These are phyloP conservation scores for Clonostachys sp. DNA, from an alignment of 2,329 filamentous ascomycete genomes.

Conservation along the genomic window DNA sequence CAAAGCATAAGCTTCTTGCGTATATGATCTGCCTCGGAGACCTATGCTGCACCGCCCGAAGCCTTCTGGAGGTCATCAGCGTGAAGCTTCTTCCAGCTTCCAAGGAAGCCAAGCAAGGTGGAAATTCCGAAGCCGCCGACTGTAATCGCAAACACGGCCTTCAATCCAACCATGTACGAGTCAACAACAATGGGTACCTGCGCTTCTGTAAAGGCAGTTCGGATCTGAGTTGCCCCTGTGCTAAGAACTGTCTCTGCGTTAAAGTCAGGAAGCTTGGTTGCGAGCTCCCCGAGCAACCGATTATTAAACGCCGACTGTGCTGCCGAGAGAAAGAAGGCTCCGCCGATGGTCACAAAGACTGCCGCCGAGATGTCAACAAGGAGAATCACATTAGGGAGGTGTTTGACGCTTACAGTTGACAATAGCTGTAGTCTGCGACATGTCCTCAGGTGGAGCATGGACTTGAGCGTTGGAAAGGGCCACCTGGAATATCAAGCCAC, in stretches of 20 bases:
- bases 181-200: constrained; percentile 42
- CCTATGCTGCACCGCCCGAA: background rate
- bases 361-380: background rate
- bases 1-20: no score
- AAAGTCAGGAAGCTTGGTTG: constrained; percentile 17
- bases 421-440: constrained; percentile 2
- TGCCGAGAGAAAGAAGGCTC: constrained; percentile 32
- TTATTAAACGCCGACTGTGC: constrained; percentile 31
- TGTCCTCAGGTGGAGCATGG: background rate
- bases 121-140: constrained; percentile 28
- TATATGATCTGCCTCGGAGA: no score
- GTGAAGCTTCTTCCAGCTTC: constrained; percentile 28
- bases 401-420: background rate
- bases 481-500: constrained; percentile 33
- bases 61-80: background rate
- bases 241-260: constrained; percentile 18
- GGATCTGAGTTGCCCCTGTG: constrained; percentile 44
- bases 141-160: constrained; percentile 50
- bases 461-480: constrained; percentile 37
- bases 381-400: constrained; percentile 2
- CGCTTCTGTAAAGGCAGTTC: constrained; percentile 33
- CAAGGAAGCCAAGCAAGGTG: constrained; percentile 21
- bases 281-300: constrained; percentile 18
- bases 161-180: constrained; percentile 55
- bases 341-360: constrained; percentile 36